A percentile compares a stretch with the other conserved stretches of the same genome.
phyloP scores from a whole-genome alignment of 2,329 filamentous ascomycete genomes.

The Alternaria brassicae region DNA sequence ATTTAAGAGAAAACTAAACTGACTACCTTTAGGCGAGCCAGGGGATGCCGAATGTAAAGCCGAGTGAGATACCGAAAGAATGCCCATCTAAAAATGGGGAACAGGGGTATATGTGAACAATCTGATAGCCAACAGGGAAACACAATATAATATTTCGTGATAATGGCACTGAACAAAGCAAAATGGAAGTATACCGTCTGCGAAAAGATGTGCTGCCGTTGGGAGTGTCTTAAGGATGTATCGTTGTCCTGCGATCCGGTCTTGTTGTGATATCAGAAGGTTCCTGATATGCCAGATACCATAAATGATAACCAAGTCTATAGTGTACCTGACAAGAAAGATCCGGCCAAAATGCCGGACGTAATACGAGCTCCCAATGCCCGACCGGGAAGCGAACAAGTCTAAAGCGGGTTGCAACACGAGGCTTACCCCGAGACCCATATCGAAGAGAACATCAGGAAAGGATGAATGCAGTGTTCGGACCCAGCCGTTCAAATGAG shows the following conservation, averaged over 20 bases:
- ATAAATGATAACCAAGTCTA: neutral
- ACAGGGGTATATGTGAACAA: conserved; percentile 33
- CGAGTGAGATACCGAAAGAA: neutral
- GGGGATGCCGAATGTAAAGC: conserved; percentile 1
- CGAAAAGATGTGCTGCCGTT: neutral
- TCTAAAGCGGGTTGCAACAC: neutral
- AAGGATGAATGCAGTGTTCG: neutral
- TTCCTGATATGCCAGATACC: conserved; percentile 1
- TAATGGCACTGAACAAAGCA: conserved; percentile 6
- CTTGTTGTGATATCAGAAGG: neutral
- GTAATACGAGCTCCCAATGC: neutral
- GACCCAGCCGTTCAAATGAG: neutral
- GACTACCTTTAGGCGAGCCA: neutral
- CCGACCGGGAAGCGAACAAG: neutral
- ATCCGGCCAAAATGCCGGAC: neutral
- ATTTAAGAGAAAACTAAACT: neutral
- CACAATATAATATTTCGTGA: conserved; percentile 7
- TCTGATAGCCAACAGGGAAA: conserved; percentile 26
- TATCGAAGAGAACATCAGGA: neutral
- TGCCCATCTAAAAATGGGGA: conserved; percentile 17
- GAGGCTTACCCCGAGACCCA: neutral
- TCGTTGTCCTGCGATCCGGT: conserved; percentile 1
- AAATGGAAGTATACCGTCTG: neutral
- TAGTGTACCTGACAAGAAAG: neutral
- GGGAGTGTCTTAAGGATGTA: neutral